Base-by-base conservation (phyloP, 148 eudicot genomes). In the Euryodendron excelsum region DNA sequence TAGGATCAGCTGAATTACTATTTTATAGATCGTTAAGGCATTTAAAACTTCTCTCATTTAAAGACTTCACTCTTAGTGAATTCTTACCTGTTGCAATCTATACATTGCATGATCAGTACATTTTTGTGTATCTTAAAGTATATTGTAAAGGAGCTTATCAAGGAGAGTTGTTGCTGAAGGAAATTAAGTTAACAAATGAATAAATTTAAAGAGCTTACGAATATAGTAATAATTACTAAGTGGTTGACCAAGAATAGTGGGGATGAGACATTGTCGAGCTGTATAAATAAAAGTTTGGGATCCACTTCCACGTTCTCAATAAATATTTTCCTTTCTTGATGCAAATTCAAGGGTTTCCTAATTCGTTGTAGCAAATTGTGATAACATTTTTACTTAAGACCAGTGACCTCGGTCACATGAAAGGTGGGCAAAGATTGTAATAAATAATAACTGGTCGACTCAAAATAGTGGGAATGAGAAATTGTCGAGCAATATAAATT, bases 391-490 rank as follows among this genome's bases (percentile, higher is more conserved):
- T 44, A 44, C 47, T 44, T 44, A 11, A 44, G 47, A 44, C 47
- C 47, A 44, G 47, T 1, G 47, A 44, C 47, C 1, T 44, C 9
- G 18, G 55, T 13, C 6, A 56, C 3, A 86, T 89, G 90, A 90
- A 89, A 75, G 80, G 82, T 47, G 71, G 79, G 76, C 83, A 78
- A n/a, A n/a, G n/a, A n/a, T n/a, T n/a, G n/a, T n/a, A n/a, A n/a
- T n/a, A n/a, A n/a, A n/a, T n/a, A n/a, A n/a, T n/a, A n/a, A n/a
- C n/a, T n/a, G n/a, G n/a, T n/a, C n/a, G n/a, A n/a, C n/a, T n/a
- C n/a, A n/a, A n/a, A 41, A 41, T 41, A 41, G 45, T 41, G 45
- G 45, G 45, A 41, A 5, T 17, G 15, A 12, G 0, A 50, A 0
- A 3, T 50, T 50, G 55, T 50, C 12, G 55, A 50, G 55, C 17